Evolutionary conservation across 108 stramenopile species (phyloP).

Genomic region (Nitzschia putrida): DNA sequence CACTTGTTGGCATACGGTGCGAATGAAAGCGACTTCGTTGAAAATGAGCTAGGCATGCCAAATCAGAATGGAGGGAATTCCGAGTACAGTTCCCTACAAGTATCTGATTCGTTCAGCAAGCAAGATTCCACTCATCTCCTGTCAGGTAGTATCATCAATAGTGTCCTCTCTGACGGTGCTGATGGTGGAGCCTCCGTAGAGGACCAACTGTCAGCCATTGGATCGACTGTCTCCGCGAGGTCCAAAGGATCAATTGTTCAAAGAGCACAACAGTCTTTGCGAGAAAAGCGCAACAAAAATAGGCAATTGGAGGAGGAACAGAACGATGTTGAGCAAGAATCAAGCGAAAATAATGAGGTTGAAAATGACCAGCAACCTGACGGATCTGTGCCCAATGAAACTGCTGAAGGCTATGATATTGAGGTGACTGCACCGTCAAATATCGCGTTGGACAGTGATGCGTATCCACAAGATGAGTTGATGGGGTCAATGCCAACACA

Average conservation of each 20-base stretch:
- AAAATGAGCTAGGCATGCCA: background rate
- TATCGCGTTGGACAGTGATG: background rate
- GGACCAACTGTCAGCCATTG: background rate
- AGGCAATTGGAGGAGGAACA: background rate
- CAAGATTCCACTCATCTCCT: background rate
- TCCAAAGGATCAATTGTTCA: conserved; percentile 1
- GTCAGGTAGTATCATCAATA: too few relatives aligned
- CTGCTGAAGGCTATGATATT: background rate
- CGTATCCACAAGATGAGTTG: too few relatives aligned
- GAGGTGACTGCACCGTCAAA: background rate
- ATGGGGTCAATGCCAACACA: background rate
- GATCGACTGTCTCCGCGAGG: background rate
- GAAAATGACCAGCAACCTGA: background rate
- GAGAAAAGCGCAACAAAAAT: background rate
- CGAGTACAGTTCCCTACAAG: conserved; percentile 8
- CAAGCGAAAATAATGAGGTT: background rate
- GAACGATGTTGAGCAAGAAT: background rate
- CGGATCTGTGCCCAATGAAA: background rate
- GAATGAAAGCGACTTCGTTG: conserved; percentile 6
- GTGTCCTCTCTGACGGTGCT: background rate
- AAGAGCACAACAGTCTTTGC: conserved; percentile 3
- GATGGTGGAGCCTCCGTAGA: background rate
- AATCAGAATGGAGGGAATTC: background rate
- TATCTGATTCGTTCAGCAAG: conserved; percentile 13
- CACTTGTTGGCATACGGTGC: conserved; percentile 12